Evolutionary conservation across 306 rosid species (phyloP), one percentile per base, ranked within the genome.

Genomic region (Dicorynia guianensis): DNA sequence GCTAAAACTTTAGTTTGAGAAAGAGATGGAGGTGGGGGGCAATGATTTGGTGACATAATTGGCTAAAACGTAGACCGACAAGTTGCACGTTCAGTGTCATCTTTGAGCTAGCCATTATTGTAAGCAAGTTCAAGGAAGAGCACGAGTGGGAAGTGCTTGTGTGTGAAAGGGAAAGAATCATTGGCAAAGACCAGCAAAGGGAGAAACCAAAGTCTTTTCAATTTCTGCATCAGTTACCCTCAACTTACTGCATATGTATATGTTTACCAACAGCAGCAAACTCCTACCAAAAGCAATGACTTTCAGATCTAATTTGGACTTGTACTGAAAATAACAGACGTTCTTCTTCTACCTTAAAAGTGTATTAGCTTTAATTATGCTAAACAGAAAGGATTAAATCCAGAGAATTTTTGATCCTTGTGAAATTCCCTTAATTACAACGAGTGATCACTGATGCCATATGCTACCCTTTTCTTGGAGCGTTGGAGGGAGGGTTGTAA

Each of bases 71-170:
- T 72, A 66, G 44, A 39, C 75, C 82, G 87, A 85, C 85, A 84
- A 66, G 83, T 65, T 82, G 85, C 82, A 87, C 73, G 71, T 74
- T 74, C 76, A 33, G 48, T 82, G 76, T 70, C 82, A 71, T 62
- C 25, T 70, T 81, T 44, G 72, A 53, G 75, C 5, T 52, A 62
- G 15, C 58, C 74, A 70, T 71, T 67, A 74, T 82, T 82, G 77
- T 75, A 35, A 71, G 79, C 75, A 71, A 75, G 66, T 68, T 83
- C 40, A 71, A 48, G 47, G 47, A 84, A 76, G 58, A 81, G 56
- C 81, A 67, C 17, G 63, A 80, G 61, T 38, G 74, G 58, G 50
- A 80, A 8, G 68, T 75, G 76, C 84, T 58, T 85, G 85, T 1
- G 70, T 79, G 79, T 61, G 9, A 79, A 76, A 61, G 62, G 71